Conservation (phyloP, 306 rosid genomes). For the Lupinus albus region DNA sequence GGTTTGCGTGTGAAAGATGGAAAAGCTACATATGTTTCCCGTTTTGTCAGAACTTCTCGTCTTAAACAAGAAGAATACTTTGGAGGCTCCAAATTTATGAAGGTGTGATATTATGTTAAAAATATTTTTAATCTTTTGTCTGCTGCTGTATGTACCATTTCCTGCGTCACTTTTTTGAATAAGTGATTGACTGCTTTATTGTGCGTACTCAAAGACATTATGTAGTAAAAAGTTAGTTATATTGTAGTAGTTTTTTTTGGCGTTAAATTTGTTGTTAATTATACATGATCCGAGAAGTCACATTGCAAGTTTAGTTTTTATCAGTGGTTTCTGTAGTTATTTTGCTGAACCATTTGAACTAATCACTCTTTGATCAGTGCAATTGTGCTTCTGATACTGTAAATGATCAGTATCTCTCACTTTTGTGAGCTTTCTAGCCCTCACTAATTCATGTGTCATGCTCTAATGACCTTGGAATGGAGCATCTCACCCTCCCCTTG, state of each 20-base stretch:
- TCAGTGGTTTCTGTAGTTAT: background rate
- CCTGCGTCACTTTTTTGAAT: constrained; percentile 10
- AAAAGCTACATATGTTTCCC: constrained; percentile 85
- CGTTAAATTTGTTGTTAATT: background rate
- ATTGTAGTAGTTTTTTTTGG: too few relatives aligned
- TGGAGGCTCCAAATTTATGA: constrained; percentile 82
- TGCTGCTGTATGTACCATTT: background rate
- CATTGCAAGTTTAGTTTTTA: background rate
- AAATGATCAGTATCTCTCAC: background rate
- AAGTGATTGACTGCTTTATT: constrained; percentile 1
- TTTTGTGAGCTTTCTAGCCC: constrained; percentile 12
- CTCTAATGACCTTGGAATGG: too few relatives aligned
- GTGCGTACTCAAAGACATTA: background rate
- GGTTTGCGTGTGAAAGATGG: constrained; percentile 96
- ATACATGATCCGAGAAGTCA: background rate
- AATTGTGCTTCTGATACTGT: background rate
- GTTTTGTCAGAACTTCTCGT: constrained; percentile 79
- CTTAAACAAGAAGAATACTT: constrained; percentile 90
- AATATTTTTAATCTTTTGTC: constrained; percentile 8
- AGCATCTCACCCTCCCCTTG: too few relatives aligned
- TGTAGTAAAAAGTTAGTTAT: too few relatives aligned
- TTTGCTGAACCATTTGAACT: background rate
- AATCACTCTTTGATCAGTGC: constrained; percentile 2
- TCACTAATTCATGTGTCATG: background rate
- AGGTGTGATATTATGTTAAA: constrained; percentile 47